Conservation (phyloP, 176 grass and related monocot genomes). For the Raddia guianensis region DNA sequence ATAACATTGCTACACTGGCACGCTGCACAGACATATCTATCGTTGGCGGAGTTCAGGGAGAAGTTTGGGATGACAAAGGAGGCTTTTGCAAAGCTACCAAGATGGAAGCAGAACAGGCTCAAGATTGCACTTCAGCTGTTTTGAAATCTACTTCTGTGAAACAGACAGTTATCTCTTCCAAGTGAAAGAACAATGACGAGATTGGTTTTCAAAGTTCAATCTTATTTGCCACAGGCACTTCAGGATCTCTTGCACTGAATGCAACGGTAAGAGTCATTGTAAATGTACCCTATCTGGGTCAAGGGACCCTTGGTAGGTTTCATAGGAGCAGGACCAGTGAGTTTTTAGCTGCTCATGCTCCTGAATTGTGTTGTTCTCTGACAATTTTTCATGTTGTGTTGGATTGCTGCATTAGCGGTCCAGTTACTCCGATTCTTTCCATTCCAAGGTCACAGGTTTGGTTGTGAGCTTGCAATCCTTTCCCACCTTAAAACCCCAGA, state of each 20-base stretch:
- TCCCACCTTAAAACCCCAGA: conserved; percentile 17
- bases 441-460: conserved; percentile 60
- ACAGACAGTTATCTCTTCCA: conserved; percentile 1
- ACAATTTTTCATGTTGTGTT: conserved; percentile 41
- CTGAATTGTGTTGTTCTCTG: conserved; percentile 38
- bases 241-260: conserved; percentile 14
- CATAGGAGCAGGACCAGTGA: conserved; percentile 65
- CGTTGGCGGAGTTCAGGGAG: conserved; percentile 70
- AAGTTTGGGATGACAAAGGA: conserved; percentile 96
- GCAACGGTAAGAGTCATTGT: conserved; percentile 16
- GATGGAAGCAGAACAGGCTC: conserved; percentile 96
- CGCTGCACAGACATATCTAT: conserved; percentile 81
- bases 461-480: conserved; percentile 68
- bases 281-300: conserved; percentile 38
- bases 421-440: conserved; percentile 54
- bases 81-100: conserved; percentile 86
- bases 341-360: conserved; percentile 90
- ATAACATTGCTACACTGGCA: conserved; percentile 21
- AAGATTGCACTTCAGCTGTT: conserved; percentile 95
- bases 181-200: conserved; percentile 36
- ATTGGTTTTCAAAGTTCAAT: conserved; percentile 28
- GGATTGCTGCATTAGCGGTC: conserved; percentile 44
- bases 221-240: conserved; percentile 1
- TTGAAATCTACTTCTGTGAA: conserved; percentile 39
- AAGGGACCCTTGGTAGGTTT: conserved; percentile 47